Percentiles rank a stretch among this genome's conserved stretches.
Evolutionary conservation across 345 rosid genomes (phyloP).

Genomic region (Odontarrhena argentea): DNA sequence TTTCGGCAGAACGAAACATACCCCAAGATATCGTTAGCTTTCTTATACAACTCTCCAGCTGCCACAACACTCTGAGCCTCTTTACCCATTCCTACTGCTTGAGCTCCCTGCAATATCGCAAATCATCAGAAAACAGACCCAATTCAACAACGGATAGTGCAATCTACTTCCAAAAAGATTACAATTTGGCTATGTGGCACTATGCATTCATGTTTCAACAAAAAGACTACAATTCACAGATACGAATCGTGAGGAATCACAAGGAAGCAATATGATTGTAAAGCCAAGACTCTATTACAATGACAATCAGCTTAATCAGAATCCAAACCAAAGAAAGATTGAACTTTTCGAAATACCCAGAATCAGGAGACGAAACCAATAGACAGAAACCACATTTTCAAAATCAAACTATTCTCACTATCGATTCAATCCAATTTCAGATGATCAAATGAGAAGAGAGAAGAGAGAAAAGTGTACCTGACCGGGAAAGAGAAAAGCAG

Average conservation of each 20-base stretch:
- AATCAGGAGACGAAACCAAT: conserved; percentile 1
- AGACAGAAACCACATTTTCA: conserved; percentile 21
- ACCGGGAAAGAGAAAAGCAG: conserved; percentile 91
- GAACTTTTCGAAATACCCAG: neutral
- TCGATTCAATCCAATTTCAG: neutral
- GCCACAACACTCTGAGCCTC: conserved; percentile 77
- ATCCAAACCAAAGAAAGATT: neutral
- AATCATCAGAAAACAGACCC: conserved; percentile 6
- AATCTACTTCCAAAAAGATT: no score
- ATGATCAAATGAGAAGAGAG: neutral
- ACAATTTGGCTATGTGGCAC: no score
- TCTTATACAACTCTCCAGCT: conserved; percentile 76
- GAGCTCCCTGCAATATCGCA: conserved; percentile 72
- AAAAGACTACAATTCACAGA: no score
- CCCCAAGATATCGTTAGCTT: conserved; percentile 85
- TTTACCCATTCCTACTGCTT: conserved; percentile 96
- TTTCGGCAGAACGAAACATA: conserved; percentile 23
- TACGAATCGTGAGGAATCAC: neutral
- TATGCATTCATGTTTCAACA: no score
- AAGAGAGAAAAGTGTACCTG: conserved; percentile 56
- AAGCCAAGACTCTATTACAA: neutral
- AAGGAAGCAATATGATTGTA: neutral
- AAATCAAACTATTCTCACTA: neutral
- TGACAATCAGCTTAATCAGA: neutral
- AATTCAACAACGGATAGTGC: neutral